These are phyloP conservation scores for Diospyros kaki DNA, from an alignment of 148 eudicot species.

Conservation along the genomic window DNA sequence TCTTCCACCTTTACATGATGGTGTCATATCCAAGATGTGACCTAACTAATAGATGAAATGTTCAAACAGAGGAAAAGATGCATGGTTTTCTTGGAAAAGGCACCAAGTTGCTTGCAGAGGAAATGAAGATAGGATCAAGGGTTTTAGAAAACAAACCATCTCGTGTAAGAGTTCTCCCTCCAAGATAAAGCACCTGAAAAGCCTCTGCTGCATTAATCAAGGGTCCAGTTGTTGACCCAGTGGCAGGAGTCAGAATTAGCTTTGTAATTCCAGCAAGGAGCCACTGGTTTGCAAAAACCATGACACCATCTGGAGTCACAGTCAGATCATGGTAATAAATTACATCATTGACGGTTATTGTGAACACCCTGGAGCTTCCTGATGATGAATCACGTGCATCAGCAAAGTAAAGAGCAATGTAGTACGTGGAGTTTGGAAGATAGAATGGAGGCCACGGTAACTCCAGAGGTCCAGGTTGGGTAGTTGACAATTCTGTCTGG, in stretches of 20 bases:
- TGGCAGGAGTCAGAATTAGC: conserved; percentile 49
- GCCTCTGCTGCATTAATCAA: conserved; percentile 82
- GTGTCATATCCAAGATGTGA: not conserved
- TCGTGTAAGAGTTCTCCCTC: conserved; percentile 62
- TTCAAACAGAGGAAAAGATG: conserved; percentile 2
- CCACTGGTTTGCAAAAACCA: conserved; percentile 79
- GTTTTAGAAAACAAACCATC: conserved; percentile 50
- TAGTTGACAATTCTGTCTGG: conserved; percentile 47
- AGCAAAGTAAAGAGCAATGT: conserved; percentile 84
- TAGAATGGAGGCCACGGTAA: conserved; percentile 73
- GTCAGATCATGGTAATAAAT: conserved; percentile 45
- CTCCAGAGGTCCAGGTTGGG: conserved; percentile 36
- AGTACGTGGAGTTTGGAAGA: conserved; percentile 58
- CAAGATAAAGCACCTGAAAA: conserved; percentile 49
- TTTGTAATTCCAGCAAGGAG: conserved; percentile 71
- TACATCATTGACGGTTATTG: conserved; percentile 61
- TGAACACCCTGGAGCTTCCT: conserved; percentile 42
- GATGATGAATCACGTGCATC: conserved; percentile 49
- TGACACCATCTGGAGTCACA: conserved; percentile 56
- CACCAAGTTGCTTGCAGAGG: not conserved
- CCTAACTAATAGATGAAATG: not conserved
- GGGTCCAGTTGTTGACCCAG: conserved; percentile 65
- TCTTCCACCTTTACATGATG: not conserved
- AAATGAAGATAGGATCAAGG: not conserved
- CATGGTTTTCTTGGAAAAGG: not conserved